A percentile compares a stretch with the other conserved stretches of the same genome.
Evolutionary conservation across 2,329 filamentous ascomycete genomes (phyloP).

Genomic region (Alternaria arbusti): DNA sequence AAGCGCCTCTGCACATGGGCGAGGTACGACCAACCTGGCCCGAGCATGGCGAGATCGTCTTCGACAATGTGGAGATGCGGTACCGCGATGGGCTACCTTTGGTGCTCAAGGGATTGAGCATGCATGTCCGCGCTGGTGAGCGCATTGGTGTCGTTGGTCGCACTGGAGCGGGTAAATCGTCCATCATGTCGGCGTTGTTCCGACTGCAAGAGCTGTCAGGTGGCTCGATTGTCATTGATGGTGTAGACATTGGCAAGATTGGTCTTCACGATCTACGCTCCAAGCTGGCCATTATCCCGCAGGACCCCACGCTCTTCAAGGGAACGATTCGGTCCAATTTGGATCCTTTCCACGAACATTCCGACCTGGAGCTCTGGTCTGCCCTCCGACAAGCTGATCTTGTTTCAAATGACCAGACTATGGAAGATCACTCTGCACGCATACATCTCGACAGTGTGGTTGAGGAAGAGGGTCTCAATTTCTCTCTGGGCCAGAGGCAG

Average conservation of each 20-base stretch:
- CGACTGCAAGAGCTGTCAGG: slow-evolving; percentile 64
- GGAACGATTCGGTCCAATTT: slow-evolving; percentile 81
- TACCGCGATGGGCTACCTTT: slow-evolving; percentile 58
- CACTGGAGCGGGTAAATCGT: slow-evolving; percentile 82
- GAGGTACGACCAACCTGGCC: slow-evolving; percentile 82
- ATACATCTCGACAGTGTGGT: slow-evolving; percentile 85
- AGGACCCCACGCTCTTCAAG: slow-evolving; percentile 82
- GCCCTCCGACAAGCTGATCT: slow-evolving; percentile 79
- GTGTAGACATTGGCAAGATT: slow-evolving; percentile 69
- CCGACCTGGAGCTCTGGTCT: slow-evolving; percentile 78
- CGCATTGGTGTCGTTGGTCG: slow-evolving; percentile 82
- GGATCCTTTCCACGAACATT: slow-evolving; percentile 80
- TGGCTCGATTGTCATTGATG: slow-evolving; percentile 58
- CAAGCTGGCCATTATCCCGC: slow-evolving; percentile 80
- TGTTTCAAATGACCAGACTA: slow-evolving; percentile 58
- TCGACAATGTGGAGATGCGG: slow-evolving; percentile 60
- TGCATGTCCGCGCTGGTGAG: slow-evolving; percentile 77
- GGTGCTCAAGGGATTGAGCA: slow-evolving; percentile 58
- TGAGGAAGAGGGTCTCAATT: slow-evolving; percentile 95
- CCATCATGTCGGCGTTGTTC: slow-evolving; percentile 84
- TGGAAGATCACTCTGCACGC: slow-evolving; percentile 59
- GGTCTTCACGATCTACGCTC: slow-evolving; percentile 78
- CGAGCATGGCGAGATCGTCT: slow-evolving; percentile 73
- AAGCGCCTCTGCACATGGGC: slow-evolving; percentile 78
- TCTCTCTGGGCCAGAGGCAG: slow-evolving; percentile 76